phyloP scores from a whole-genome alignment of 176 grass and related monocot genomes.

The Luzula sylvatica region DNA sequence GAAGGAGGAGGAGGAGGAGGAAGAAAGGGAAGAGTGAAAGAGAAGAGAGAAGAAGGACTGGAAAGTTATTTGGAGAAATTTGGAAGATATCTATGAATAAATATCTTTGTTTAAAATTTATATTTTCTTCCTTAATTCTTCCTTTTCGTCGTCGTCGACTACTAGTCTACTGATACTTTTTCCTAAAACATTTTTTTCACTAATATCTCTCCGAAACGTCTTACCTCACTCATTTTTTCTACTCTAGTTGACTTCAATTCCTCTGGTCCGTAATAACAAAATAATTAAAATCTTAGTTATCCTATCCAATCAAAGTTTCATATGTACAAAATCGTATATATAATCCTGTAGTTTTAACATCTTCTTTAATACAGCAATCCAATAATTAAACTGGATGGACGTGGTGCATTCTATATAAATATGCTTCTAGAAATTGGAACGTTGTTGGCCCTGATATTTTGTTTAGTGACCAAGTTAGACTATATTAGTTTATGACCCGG shows the following conservation, averaged over 20 bases:
- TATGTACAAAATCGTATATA: constrained; percentile 6
- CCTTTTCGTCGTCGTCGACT: constrained; percentile 13
- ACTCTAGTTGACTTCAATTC: constrained; percentile 24
- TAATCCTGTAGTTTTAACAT: not conserved
- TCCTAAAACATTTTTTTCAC: constrained; percentile 6
- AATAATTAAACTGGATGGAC: not conserved
- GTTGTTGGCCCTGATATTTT: not conserved
- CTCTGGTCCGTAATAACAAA: too few species aligned
- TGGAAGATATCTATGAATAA: not conserved
- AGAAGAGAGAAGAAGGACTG: constrained; percentile 12
- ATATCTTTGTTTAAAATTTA: constrained; percentile 14
- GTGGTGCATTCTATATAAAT: not conserved
- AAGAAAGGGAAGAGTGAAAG: too few species aligned
- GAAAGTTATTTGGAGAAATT: constrained; percentile 23
- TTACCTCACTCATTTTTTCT: not conserved
- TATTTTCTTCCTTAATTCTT: constrained; percentile 12
- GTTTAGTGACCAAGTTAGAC: too few species aligned
- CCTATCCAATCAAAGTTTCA: not conserved
- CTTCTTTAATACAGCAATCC: not conserved
- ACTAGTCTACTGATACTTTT: constrained; percentile 27
- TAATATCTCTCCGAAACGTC: constrained; percentile 25
- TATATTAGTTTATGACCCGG: too few species aligned
- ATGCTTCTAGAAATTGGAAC: not conserved
- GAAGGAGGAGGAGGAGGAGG: constrained; percentile 18
- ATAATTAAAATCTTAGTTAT: too few species aligned